Percentiles rank a stretch among this genome's conserved stretches.
phyloP scores from a whole-genome alignment of 139 green algal species.

The Chloropicon primus region DNA sequence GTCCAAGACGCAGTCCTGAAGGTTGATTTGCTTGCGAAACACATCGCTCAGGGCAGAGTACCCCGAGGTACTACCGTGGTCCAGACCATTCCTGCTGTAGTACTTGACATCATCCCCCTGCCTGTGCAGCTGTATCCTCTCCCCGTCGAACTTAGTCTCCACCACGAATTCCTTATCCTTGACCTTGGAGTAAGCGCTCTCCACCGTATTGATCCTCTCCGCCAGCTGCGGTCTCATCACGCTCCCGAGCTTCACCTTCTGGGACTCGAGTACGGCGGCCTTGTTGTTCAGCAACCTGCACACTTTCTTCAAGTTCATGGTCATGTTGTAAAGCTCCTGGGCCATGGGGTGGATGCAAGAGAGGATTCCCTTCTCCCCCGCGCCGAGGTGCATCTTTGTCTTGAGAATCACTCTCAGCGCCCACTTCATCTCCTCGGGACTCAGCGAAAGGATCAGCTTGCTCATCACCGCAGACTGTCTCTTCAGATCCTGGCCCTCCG shows the following conservation, averaged over 20 bases:
- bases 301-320: conserved; percentile 22
- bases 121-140: conserved; percentile 51
- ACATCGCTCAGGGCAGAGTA: conserved; percentile 23
- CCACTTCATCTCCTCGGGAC: conserved; percentile 45
- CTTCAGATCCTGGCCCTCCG: background rate
- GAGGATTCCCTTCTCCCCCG: conserved; percentile 38
- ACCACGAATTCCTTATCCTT: conserved; percentile 37
- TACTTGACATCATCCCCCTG: conserved; percentile 15
- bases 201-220: conserved; percentile 2
- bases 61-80: conserved; percentile 27
- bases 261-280: conserved; percentile 10
- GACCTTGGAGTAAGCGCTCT: conserved; percentile 25
- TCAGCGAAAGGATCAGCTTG: conserved; percentile 23
- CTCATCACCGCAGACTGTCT: background rate
- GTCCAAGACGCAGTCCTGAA: conserved; percentile 36
- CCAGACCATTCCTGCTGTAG: conserved; percentile 38
- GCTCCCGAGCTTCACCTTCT: conserved; percentile 32
- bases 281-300: conserved; percentile 22
- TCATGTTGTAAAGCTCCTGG: conserved; percentile 32
- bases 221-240: conserved; percentile 35
- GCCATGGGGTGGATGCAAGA: conserved; percentile 54
- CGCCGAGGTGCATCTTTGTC: conserved; percentile 42
- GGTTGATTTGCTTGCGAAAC: conserved; percentile 9
- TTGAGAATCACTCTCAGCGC: conserved; percentile 54
- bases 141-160: conserved; percentile 72